Base-by-base conservation (phyloP, 257 asterid species). In the Avicennia marina region DNA sequence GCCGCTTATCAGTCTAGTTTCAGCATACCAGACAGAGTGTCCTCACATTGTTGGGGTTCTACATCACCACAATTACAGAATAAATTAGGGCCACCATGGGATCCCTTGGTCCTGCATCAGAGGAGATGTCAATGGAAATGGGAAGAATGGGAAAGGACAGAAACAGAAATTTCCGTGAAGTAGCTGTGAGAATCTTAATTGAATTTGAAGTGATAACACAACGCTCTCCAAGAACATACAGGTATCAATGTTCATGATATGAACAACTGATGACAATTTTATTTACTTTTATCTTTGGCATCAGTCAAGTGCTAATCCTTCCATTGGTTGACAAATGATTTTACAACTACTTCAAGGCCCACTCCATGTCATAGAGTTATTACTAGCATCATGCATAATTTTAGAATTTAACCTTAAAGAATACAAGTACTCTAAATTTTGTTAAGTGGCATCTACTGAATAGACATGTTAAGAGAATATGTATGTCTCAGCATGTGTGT, bases 61-160 rank as follows among this genome's bases (percentile, higher is more conserved):
- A 72, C 67, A 62, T 72, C 81, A 25, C 74, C 76, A 53, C 95
- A 93, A 44, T 53, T 62, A 53, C 96, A 86, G 72, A 56, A 38
- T 24, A 63, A 48, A 61, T 67, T 66, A 32, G 74, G 65, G 62
- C 72, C 13, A 11, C 66, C 65, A 29, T 26, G 47, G 2, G 74
- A 63, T 62, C 89, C 86, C 58, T 76, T 68, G 33, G 72, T 56
- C 80, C 99, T 89, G 94, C 71, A 71, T 11, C 55, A 60, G 24
- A 43, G 7, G 18, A 33, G 44, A 61, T 9, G 3, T 61, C 34
- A 54, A 54, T 20, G 25, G 22, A 0, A 34, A 29, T 1, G 26
- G n/a, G 32, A 19, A 25, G 25, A 59, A 9, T 36, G 31, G 36
- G 22, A 6, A 27, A 29, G 2, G 4, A 48, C 3, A 22, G 47